Base-by-base conservation (phyloP, 805 yeast species). In the Starmera dryadoides region DNA sequence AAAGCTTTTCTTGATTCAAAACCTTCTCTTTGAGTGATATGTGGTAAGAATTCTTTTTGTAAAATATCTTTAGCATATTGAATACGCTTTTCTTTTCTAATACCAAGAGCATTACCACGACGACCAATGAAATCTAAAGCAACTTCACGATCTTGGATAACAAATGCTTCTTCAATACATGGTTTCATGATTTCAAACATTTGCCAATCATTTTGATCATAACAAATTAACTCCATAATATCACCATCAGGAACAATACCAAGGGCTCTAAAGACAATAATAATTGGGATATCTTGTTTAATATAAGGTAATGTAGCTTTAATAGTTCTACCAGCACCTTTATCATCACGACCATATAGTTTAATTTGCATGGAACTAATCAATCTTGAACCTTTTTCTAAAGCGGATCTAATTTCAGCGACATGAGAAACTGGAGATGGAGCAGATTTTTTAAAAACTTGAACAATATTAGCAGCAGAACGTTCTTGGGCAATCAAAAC, bases 171-270 rank as follows among this genome's bases (percentile, higher is more conserved):
- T 63, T 93, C 99, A 45, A 93, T 95, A 76, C 98, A 93, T 6
- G 99, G 98, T 63, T 93, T 94, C 57, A 93, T 73, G 93, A 93
- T 87, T 66, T 93, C 99, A 63, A 93, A 75, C 98, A 93, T 93
- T 66, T 93, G 98, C 97, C 98, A 91, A 69, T 93, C 99, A 50
- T 82, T 85, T 44, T 87, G 88, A 63, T 93, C 99, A 63, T 91
- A 93, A 68, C 98, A 93, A 43, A 93, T 93, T 64, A 93, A 98
- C 64, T 93, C 97, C 57, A 93, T 71, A 56, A 93, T 93, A 67
- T 93, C 99, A 62, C 99, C 98, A 69, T 93, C 99, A 31, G 98
- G 98, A 18, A 93, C 96, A 36, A 93, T 93, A 50, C 99, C 99
- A 43, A 93, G 72, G 10, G 99, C 99, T 70, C 99, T 77, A 66